Evolutionary conservation across 805 yeast genomes (phyloP).

Genomic region (Ogataea angusta): DNA sequence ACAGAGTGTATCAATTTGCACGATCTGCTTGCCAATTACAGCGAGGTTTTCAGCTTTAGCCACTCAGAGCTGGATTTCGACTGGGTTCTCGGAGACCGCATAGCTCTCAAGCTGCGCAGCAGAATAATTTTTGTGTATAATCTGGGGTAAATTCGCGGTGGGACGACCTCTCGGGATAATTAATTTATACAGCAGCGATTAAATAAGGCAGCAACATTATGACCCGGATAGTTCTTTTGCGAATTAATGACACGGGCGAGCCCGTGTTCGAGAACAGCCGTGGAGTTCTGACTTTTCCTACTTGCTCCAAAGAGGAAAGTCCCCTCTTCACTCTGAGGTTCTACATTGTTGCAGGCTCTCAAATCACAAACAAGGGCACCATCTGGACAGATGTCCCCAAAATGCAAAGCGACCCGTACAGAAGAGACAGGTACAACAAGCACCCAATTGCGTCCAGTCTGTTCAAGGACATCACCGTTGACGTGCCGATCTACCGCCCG

Average conservation of each 20-base stretch:
- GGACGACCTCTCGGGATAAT: conserved; percentile 2
- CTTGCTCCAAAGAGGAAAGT: conserved; percentile 40
- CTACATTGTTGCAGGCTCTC: conserved; percentile 71
- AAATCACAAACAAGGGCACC: conserved; percentile 65
- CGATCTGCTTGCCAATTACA: conserved; percentile 24
- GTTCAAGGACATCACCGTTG: conserved; percentile 58
- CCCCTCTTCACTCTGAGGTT: conserved; percentile 51
- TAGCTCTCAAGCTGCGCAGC: conserved; percentile 20
- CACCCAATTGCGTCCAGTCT: conserved; percentile 54
- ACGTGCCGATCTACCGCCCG: conserved; percentile 60
- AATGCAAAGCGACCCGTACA: conserved; percentile 39
- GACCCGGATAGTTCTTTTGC: conserved; percentile 42
- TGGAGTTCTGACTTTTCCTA: conserved; percentile 53
- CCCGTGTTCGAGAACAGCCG: conserved; percentile 39
- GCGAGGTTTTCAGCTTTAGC: conserved; percentile 20
- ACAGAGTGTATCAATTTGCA: conserved; percentile 16
- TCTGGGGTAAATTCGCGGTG: conserved; percentile 8
- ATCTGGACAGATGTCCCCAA: conserved; percentile 74
- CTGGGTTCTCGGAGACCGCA: conserved; percentile 24
- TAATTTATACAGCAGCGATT: conserved; percentile 5
- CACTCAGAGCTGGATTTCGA: conserved; percentile 19
- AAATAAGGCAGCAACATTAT: conserved; percentile 16
- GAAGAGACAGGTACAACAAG: conserved; percentile 54
- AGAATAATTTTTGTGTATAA: conserved; percentile 26
- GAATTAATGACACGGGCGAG: conserved; percentile 46